Evolutionary conservation across 2,329 filamentous ascomycete species (phyloP), one percentile per base, ranked within the genome.

Genomic region (Cladosporium sp.): DNA sequence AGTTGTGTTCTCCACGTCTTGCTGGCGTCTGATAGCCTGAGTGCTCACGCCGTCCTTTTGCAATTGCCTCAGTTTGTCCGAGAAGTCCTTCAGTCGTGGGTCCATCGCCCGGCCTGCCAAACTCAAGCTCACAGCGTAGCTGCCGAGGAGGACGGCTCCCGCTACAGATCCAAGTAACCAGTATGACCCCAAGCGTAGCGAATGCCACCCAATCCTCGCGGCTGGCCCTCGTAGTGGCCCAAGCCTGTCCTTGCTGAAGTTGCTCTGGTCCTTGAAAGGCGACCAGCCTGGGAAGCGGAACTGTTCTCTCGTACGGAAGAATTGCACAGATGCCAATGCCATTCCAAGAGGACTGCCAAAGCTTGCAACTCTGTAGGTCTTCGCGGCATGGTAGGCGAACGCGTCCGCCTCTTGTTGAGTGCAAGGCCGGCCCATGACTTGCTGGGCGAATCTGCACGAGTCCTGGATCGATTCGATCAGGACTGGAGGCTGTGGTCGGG

Each of bases 251-350:
- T 75, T 76, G 38, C 79, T 75, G 64, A 81, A 78, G 14, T 71
- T 71, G 66, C 77, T 75, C 0, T 74, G 69, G 38, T 68, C 67
- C 58, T 78, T 77, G 60, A 73, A 68, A 0, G 80, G 80, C 57
- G 76, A 75, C 55, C 75, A 81, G 44, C 80, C 77, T 3, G 81
- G 81, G 61, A 82, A 83, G 12, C 76, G 73, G 66, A 75, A 78
- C 21, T 68, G 74, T n/a, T 67, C 69, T 63, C 72, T 71, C 1
- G 77, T 79, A 1, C 71, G 71, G 41, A 77, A 80, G 66, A 74
- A 78, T 59, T 76, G 69, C n/a, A 72, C 75, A 1, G 67, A 67
- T 1, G 76, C 81, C 0, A 73, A 65, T 1, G 69, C 68, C 14
- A 74, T 71, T 4, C 80, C 80, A 0, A 74, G 60, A 0, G 78